A percentile compares a stretch with the other conserved stretches of the same genome.
These are phyloP conservation scores for Cicer pinnatifidum DNA, from an alignment of 306 rosid species.

Conservation along the genomic window DNA sequence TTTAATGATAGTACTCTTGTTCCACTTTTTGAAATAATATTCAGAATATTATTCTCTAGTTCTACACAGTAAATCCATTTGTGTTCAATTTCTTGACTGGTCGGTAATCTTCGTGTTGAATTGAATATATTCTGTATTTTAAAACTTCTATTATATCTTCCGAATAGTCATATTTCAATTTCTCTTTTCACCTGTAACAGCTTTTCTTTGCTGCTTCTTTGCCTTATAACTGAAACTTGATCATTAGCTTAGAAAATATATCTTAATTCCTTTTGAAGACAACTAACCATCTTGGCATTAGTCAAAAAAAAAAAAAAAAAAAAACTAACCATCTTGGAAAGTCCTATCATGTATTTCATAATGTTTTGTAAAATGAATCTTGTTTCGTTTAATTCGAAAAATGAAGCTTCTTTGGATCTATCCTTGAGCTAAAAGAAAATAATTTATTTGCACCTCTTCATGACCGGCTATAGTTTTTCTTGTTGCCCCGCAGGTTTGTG, in stretches of 20 bases:
- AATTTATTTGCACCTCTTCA: constrained; percentile 34
- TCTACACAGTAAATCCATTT: constrained; percentile 14
- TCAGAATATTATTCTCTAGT: too few relatives aligned
- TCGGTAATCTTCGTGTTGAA: constrained; percentile 4
- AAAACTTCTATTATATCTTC: constrained; percentile 9
- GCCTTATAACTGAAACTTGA: constrained; percentile 26
- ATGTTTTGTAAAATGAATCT: constrained; percentile 32
- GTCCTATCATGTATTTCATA: constrained; percentile 16
- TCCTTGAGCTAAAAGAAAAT: constrained; percentile 33
- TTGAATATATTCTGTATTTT: not conserved
- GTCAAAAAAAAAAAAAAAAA: too few relatives aligned
- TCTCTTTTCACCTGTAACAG: constrained; percentile 22
- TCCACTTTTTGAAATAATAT: too few relatives aligned
- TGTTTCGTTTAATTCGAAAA: constrained; percentile 31
- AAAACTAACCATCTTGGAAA: constrained; percentile 10
- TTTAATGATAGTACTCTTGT: too few relatives aligned
- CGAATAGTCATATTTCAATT: not conserved
- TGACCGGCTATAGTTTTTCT: constrained; percentile 41
- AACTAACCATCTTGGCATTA: constrained; percentile 1
- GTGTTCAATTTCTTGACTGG: constrained; percentile 20
- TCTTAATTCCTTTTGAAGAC: constrained; percentile 13
- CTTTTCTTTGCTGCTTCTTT: constrained; percentile 20
- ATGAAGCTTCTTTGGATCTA: constrained; percentile 3
- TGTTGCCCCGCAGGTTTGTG: constrained; percentile 78
- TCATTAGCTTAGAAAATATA: constrained; percentile 29